Conservation (phyloP, 1,284 basidiomycete genomes). For the Cutaneotrichosporon spelunceum region DNA sequence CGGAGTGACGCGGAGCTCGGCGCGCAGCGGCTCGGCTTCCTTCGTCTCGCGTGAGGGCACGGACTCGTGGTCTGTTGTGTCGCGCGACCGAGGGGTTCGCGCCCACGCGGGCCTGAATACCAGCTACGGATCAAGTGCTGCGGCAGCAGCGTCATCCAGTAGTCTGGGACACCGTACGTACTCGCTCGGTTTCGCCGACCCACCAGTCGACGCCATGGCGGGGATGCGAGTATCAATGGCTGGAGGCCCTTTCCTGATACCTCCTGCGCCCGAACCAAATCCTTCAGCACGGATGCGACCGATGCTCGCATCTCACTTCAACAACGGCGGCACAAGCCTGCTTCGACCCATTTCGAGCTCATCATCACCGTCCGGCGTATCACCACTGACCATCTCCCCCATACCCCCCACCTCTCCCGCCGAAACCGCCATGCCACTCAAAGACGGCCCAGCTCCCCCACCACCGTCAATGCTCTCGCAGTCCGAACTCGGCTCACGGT, state of each 20-base stretch:
- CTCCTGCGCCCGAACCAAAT: background rate
- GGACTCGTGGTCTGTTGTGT: background rate
- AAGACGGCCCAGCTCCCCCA: background rate
- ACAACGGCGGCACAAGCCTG: background rate
- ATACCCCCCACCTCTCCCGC: constrained; percentile 3
- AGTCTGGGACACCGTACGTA: background rate
- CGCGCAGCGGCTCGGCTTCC: background rate
- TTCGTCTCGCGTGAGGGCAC: constrained; percentile 1
- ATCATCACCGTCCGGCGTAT: background rate
- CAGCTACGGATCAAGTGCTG: background rate
- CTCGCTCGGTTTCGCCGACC: constrained; percentile 4
- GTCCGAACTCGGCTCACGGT: constrained; percentile 65
- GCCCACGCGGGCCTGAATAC: background rate
- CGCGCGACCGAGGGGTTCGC: background rate
- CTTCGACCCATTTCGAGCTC: background rate
- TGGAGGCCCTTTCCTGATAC: background rate
- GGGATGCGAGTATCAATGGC: background rate
- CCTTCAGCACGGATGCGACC: background rate
- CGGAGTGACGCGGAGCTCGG: background rate
- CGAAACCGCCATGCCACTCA: constrained; percentile 5
- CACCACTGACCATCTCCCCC: background rate
- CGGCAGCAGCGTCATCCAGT: background rate
- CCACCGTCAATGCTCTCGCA: constrained; percentile 38
- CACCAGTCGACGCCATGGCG: background rate
- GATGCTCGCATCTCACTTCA: background rate